Base-by-base conservation (phyloP, 257 asterid species). In the Salvia hispanica region DNA sequence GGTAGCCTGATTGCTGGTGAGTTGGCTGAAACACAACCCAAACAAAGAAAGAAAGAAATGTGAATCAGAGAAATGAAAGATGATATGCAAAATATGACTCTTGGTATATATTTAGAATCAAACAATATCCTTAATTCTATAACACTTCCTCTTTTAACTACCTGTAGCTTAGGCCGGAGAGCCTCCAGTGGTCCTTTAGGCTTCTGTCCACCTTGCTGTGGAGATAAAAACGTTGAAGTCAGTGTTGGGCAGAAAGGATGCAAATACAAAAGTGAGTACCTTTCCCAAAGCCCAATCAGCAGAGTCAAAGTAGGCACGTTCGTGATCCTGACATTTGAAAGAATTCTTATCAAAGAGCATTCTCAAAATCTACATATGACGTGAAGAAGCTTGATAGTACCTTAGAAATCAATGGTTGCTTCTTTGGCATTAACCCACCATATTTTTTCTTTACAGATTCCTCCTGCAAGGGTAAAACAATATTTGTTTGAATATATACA, bases 261-360 rank as follows among this genome's bases (percentile, higher is more conserved):
- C 33, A 47, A 37, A 56, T 43, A 73, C 15, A 37, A 71, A 67
- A 54, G 14, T 15, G 51, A 72, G 31, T 80, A 94, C 99, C 99
- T 94, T 94, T 58, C 96, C 96, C 76, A 94, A 79, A 78, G 99
- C 99, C 99, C 99, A 94, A 69, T 94, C 99, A 78, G 99, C 99
- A 77, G 99, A 94, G 79, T 94, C 99, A 74, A 94, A 94, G 80
- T 85, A 94, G 55, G 99, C 99, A 62, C 97, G 97, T 65, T 94
- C 99, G 46, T 94, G 99, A 77, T 94, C 99, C 99, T 94, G 84
- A 42, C 58, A 66, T 64, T 34, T 74, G 76, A 65, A 45, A 10
- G 37, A 66, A 71, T 15, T 47, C 3, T 11, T 25, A 7, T 21
- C 46, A 66, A 67, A 18, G 25, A 62, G 53, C 31, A 67, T 70